Base-by-base conservation (phyloP, 345 rosid genomes). In the Eucalyptus pauciflora region DNA sequence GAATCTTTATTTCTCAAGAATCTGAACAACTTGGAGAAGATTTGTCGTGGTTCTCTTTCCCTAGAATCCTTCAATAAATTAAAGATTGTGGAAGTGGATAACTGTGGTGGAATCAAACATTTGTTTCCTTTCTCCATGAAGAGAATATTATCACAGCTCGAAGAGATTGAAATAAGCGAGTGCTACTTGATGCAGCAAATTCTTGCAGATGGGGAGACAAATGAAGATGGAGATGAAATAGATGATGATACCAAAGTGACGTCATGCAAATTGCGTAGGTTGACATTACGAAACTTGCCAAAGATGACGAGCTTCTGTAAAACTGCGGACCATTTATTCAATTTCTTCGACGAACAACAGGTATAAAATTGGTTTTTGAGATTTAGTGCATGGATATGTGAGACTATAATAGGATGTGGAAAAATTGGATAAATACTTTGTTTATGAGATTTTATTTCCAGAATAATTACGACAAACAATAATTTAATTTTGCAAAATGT, bases 141-240 rank as follows among this genome's bases (percentile, higher is more conserved):
- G 2, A 27, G 31, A 12, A 60, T 12, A 5, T 12, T 60, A 15
- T 60, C 3, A 15, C 67, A 12, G 15, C 31, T 60, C 0, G 67
- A 60, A 2, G 67, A 60, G 0, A 60, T 60, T 27, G 14, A 60
- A 60, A 60, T 60, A 27, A 60, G 4, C 2, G 12, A 2, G 27
- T 60, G 67, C 7, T 4, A 60, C 31, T 27, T 11, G 31, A 60
- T 60, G 1, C 0, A 60, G 7, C 67, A 27, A 5, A 60, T 60
- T 60, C 0, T 60, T 0, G 2, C 1, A 25, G 7, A 27, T 27
- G 14, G 4, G 0, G 7, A 60, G 4, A 0, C 4, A 25, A n/a
- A 58, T 5, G 64, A 58, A 25, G 6, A 11, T 0, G 2, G 31
- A 60, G 31, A 60, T 60, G n/a, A 25, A 11, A 60, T 11, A 5